phyloP scores from a whole-genome alignment of 257 asterid genomes.

The Capsicum baccatum region DNA sequence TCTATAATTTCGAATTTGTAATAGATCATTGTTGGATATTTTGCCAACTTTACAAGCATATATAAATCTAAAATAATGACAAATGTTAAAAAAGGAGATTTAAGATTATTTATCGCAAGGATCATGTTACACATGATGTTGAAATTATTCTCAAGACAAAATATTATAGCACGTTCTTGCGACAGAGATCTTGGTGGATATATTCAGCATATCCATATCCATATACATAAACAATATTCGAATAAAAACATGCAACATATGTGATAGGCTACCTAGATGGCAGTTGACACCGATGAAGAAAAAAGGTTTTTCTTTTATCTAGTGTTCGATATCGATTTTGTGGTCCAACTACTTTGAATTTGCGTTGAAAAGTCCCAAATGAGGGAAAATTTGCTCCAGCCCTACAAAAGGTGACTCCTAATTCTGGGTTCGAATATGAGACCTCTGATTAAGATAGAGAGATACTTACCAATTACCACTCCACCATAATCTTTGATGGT shows the following conservation, averaged over 20 bases:
- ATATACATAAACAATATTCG: neutral
- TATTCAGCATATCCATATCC: neutral
- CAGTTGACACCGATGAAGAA: neutral
- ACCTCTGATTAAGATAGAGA: neutral
- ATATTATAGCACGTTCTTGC: neutral
- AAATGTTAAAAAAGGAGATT: neutral
- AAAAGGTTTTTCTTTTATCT: neutral
- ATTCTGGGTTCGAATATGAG: neutral
- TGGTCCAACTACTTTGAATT: no score
- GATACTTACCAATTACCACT: no score
- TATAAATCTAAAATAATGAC: neutral
- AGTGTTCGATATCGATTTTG: neutral
- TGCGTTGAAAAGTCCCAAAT: no score
- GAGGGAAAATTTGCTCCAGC: no score
- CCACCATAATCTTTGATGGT: neutral
- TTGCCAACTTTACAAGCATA: neutral
- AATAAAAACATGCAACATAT: neutral
- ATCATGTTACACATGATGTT: neutral
- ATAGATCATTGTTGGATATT: neutral
- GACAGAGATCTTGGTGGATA: neutral
- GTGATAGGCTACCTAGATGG: neutral
- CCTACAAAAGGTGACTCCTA: no score
- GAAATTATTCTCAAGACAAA: neutral
- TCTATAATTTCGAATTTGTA: neutral
- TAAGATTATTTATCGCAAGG: neutral